Evolutionary conservation across 139 green algal species (phyloP).

Genomic region (Coelastrella sp.): DNA sequence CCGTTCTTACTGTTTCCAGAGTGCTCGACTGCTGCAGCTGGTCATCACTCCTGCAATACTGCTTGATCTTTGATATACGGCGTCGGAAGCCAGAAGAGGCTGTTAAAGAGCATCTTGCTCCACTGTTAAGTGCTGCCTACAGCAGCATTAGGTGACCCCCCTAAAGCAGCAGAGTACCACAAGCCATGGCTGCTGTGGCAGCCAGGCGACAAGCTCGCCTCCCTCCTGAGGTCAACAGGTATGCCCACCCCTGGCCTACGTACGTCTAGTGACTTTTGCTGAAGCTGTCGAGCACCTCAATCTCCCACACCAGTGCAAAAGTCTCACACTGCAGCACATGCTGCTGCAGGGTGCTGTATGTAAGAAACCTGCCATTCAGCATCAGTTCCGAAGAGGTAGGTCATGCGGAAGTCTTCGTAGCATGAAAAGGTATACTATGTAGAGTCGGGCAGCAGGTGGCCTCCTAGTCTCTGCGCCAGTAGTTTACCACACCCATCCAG

Average conservation of each 20-base stretch:
- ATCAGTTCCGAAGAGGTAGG: conserved; percentile 90
- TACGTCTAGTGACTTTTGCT: not conserved
- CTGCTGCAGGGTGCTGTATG: conserved; percentile 72
- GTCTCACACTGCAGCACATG: not conserved
- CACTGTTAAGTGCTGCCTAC: not conserved
- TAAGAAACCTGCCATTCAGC: conserved; percentile 98
- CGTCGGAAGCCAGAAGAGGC: not conserved
- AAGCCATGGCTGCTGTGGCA: conserved; percentile 39
- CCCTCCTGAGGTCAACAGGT: conserved; percentile 51
- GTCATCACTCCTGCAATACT: no score
- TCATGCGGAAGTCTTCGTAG: no score
- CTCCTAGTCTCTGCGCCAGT: no score
- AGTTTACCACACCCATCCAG: no score
- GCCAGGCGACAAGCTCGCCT: conserved; percentile 38
- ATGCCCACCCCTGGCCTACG: no score
- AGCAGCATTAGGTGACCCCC: not conserved
- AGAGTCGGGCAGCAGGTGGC: no score
- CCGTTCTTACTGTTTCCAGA: no score
- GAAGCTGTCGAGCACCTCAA: not conserved
- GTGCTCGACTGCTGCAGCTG: no score
- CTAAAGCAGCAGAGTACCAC: not conserved
- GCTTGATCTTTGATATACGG: no score
- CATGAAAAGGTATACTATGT: no score
- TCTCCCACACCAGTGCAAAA: not conserved
- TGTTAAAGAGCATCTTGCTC: not conserved